Conservation (phyloP, 2,329 filamentous ascomycete species). For the Diaporthe australafricana region DNA sequence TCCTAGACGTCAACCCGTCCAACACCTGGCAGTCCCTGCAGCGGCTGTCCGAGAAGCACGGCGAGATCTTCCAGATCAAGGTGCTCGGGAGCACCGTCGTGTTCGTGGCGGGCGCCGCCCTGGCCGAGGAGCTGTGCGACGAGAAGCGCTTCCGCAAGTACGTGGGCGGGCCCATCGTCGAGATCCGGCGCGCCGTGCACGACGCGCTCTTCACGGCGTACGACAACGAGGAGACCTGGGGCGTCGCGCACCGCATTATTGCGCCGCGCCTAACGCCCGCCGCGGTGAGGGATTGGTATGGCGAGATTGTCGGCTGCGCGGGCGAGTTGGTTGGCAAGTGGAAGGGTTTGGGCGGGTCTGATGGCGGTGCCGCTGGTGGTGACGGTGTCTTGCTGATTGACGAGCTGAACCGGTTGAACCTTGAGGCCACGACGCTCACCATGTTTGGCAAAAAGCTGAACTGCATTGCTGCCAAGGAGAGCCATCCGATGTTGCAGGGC, state of each 20-base stretch:
- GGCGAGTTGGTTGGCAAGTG: constrained; percentile 63
- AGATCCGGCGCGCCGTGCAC: constrained; percentile 63
- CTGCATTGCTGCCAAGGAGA: constrained; percentile 55
- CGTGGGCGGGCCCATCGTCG: constrained; percentile 63
- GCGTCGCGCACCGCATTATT: constrained; percentile 64
- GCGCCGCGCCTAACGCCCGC: constrained; percentile 55
- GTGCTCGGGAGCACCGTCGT: constrained; percentile 53
- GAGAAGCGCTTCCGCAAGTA: constrained; percentile 66
- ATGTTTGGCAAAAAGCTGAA: constrained; percentile 64
- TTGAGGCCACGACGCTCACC: constrained; percentile 61
- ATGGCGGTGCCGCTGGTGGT: background rate
- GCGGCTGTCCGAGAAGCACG: constrained; percentile 59
- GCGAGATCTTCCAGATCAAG: constrained; percentile 59
- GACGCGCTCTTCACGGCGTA: constrained; percentile 65
- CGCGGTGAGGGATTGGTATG: constrained; percentile 51
- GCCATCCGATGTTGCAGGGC: constrained; percentile 60
- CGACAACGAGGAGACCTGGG: constrained; percentile 61
- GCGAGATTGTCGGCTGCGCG: constrained; percentile 61
- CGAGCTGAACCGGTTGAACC: constrained; percentile 64
- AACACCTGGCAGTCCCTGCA: constrained; percentile 63
- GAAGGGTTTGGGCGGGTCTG: constrained; percentile 42
- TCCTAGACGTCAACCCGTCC: constrained; percentile 60
- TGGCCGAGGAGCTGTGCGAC: constrained; percentile 60
- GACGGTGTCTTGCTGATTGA: constrained; percentile 53
- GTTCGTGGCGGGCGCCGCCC: constrained; percentile 54